Evolutionary conservation across 1,139 yeast genomes (phyloP).

Genomic region (Geotrichum carabidarum): DNA sequence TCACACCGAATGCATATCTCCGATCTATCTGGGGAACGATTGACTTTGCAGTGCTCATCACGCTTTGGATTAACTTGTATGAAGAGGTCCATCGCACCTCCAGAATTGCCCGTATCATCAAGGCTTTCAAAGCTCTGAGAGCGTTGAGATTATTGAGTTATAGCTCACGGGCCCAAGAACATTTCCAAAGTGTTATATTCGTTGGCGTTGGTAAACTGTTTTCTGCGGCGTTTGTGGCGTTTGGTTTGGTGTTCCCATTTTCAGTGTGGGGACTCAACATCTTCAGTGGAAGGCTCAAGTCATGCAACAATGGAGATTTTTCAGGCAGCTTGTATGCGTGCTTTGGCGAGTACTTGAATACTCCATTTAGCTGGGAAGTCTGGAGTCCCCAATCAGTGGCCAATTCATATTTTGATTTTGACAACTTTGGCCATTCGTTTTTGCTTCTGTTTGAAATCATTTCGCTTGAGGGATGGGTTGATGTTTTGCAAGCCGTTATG

Average conservation of each 20-base stretch:
- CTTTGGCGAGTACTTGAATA: slow-evolving; percentile 52
- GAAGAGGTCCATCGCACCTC: slow-evolving; percentile 55
- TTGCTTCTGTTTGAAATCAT: slow-evolving; percentile 73
- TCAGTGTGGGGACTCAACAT: slow-evolving; percentile 87
- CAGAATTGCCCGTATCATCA: slow-evolving; percentile 58
- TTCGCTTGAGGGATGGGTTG: slow-evolving; percentile 93
- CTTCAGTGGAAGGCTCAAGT: slow-evolving; percentile 67
- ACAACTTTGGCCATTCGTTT: slow-evolving; percentile 60
- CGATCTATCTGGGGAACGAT: slow-evolving; percentile 83
- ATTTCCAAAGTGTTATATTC: slow-evolving; percentile 76
- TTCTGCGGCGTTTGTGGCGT: slow-evolving; percentile 69
- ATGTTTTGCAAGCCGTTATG: slow-evolving; percentile 63
- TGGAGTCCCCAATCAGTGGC: slow-evolving; percentile 65
- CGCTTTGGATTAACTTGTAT: slow-evolving; percentile 75
- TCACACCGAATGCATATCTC: slow-evolving; percentile 79
- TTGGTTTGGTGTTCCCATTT: slow-evolving; percentile 76
- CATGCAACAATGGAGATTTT: slow-evolving; percentile 58
- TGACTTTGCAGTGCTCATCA: slow-evolving; percentile 66
- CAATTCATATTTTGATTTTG: slow-evolving; percentile 62
- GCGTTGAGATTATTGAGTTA: slow-evolving; percentile 79
- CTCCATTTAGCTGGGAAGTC: slow-evolving; percentile 73
- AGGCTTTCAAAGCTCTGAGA: slow-evolving; percentile 82
- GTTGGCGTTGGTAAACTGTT: slow-evolving; percentile 74
- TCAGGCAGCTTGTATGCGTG: slow-evolving; percentile 44
- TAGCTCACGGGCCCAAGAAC: slow-evolving; percentile 68